These are phyloP conservation scores for Cucumis cinereus DNA, from an alignment of 306 rosid genomes.

Conservation along the genomic window DNA sequence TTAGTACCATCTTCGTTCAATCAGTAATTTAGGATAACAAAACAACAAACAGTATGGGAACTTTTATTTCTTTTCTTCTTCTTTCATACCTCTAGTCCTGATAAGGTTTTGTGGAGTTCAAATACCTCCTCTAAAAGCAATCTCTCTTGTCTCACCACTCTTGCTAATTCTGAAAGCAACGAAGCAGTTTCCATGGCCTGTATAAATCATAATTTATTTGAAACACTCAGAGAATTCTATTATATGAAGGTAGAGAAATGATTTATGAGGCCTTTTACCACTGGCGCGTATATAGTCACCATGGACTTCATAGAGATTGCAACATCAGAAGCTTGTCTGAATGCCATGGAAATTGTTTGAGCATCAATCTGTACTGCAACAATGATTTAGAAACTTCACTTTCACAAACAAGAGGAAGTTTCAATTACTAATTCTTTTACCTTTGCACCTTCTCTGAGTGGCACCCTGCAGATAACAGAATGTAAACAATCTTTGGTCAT, in stretches of 20 bases:
- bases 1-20: too few relatives aligned
- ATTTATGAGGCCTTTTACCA: slow-evolving; percentile 2
- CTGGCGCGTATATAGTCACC: slow-evolving; percentile 22
- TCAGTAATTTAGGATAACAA: too few relatives aligned
- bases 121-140: slow-evolving; percentile 47
- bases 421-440: slow-evolving; percentile 8
- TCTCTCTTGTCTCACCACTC: slow-evolving; percentile 50
- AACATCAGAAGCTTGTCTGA: slow-evolving; percentile 40
- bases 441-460: slow-evolving; percentile 58
- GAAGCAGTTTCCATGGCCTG: slow-evolving; percentile 40
- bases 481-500: slow-evolving; percentile 40
- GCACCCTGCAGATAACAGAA: slow-evolving; percentile 52
- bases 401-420: background rate
- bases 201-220: slow-evolving; percentile 1
- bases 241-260: background rate
- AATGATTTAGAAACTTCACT: background rate
- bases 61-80: background rate
- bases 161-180: slow-evolving; percentile 46
- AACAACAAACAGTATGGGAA: background rate
- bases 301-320: slow-evolving; percentile 30
- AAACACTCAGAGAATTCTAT: background rate
- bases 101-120: slow-evolving; percentile 31
- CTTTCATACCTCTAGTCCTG: slow-evolving; percentile 39
- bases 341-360: slow-evolving; percentile 19
- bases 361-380: slow-evolving; percentile 25